Percentiles rank a stretch among this genome's conserved stretches.
These are phyloP conservation scores for Echites panduratus DNA, from an alignment of 257 asterid species.

Conservation along the genomic window DNA sequence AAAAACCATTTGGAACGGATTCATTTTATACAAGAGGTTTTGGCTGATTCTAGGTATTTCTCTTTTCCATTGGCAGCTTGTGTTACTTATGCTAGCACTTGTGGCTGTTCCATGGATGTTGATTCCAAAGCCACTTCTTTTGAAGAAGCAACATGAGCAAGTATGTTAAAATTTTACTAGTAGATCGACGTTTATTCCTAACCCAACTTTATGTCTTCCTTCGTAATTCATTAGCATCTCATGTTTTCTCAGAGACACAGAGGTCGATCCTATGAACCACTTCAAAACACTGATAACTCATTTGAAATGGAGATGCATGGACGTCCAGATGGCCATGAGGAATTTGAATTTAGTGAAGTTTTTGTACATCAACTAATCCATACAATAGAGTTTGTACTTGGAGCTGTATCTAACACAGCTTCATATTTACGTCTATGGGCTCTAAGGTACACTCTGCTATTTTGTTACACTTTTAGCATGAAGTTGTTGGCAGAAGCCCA, in stretches of 20 bases:
- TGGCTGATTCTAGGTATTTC: conserved; percentile 7
- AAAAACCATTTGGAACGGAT: neutral
- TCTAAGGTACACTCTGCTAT: conserved; percentile 36
- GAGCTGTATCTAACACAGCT: conserved; percentile 66
- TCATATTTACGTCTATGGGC: conserved; percentile 73
- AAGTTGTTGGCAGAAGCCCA: neutral
- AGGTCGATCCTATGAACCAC: conserved; percentile 43
- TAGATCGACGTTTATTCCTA: neutral
- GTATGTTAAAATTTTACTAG: conserved; percentile 26
- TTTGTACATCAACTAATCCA: conserved; percentile 65
- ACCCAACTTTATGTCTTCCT: neutral
- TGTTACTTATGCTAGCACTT: conserved; percentile 45
- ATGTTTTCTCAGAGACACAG: conserved; percentile 45
- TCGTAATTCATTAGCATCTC: conserved; percentile 7
- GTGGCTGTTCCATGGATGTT: conserved; percentile 73
- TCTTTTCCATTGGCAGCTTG: conserved; percentile 29
- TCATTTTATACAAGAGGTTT: conserved; percentile 6
- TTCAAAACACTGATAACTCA: conserved; percentile 33
- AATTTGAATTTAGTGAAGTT: conserved; percentile 57
- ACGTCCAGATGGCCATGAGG: conserved; percentile 41
- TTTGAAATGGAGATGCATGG: conserved; percentile 39
- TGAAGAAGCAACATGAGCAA: conserved; percentile 51
- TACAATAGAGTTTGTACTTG: conserved; percentile 62
- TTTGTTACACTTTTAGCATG: neutral
- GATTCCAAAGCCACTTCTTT: conserved; percentile 55